A percentile compares a stretch with the other conserved stretches of the same genome.
Evolutionary conservation across 257 asterid genomes (phyloP).

Genomic region (Solanum medicagineum): DNA sequence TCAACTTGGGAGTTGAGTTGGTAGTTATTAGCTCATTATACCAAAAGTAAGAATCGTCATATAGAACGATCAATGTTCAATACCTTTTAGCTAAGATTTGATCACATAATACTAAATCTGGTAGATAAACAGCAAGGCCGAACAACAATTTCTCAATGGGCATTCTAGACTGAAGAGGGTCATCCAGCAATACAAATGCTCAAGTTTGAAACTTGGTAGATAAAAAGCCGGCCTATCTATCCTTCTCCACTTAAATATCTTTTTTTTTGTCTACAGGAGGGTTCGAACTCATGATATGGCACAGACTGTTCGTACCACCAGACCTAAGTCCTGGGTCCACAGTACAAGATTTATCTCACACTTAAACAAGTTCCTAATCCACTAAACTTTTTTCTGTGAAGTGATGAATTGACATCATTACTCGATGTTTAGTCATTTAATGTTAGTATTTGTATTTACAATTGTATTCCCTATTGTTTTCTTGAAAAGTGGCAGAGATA

Average conservation of each 20-base stretch:
- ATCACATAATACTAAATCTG: background rate
- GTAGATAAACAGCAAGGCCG: background rate
- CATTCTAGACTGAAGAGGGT: background rate
- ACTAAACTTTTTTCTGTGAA: background rate
- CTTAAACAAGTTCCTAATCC: background rate
- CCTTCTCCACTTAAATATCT: background rate
- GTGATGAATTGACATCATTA: background rate
- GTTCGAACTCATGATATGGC: background rate
- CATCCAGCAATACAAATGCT: background rate
- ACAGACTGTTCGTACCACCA: background rate
- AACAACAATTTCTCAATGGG: background rate
- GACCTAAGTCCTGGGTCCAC: background rate
- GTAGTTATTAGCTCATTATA: background rate
- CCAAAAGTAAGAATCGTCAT: background rate
- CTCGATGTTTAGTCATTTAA: background rate
- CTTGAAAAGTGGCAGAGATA: background rate
- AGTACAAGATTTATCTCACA: background rate
- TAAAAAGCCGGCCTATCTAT: background rate
- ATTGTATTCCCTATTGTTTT: background rate
- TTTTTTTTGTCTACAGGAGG: background rate
- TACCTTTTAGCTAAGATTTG: background rate
- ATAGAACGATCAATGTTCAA: too few relatives aligned
- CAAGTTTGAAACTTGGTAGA: background rate
- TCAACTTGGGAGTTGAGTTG: background rate
- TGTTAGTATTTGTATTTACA: slow-evolving; percentile 11